Percentiles rank a stretch among this genome's conserved stretches.
These are phyloP conservation scores for Apiotrichum sp. DNA, from an alignment of 1,284 basidiomycete species.

Conservation along the genomic window DNA sequence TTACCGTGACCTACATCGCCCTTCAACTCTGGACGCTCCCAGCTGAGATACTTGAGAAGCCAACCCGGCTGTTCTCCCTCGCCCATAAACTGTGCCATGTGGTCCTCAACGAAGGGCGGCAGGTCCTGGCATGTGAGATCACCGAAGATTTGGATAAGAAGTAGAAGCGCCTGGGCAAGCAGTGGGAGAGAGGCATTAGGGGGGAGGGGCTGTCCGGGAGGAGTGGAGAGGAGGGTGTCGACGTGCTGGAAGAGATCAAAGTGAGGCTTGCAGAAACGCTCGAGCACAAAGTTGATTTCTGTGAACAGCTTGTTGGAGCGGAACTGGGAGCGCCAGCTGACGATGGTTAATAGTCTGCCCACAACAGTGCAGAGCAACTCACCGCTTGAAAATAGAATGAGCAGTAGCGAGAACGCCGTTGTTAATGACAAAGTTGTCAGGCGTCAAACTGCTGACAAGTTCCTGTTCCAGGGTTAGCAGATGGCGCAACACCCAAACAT, in stretches of 20 bases:
- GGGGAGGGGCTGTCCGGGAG: slow-evolving; percentile 36
- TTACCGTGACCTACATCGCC: slow-evolving; percentile 59
- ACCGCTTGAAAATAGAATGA: slow-evolving; percentile 84
- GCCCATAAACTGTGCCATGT: slow-evolving; percentile 72
- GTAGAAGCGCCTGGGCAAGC: slow-evolving; percentile 66
- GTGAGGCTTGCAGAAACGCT: slow-evolving; percentile 76
- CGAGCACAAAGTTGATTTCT: slow-evolving; percentile 87
- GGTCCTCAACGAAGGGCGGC: slow-evolving; percentile 89
- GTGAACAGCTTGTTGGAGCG: slow-evolving; percentile 77
- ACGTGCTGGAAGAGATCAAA: slow-evolving; percentile 67
- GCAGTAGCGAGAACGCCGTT: slow-evolving; percentile 86
- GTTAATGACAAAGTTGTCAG: slow-evolving; percentile 75
- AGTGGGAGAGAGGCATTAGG: slow-evolving; percentile 43
- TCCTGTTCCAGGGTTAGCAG: slow-evolving; percentile 53
- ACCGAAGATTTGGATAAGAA: slow-evolving; percentile 82
- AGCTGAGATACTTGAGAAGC: slow-evolving; percentile 71
- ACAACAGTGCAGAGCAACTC: slow-evolving; percentile 4
- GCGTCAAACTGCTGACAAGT: slow-evolving; percentile 71
- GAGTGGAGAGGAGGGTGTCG: slow-evolving; percentile 48
- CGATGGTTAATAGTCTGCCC: not conserved
- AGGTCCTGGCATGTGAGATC: slow-evolving; percentile 94
- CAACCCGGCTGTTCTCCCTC: slow-evolving; percentile 54
- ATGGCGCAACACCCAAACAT: not conserved
- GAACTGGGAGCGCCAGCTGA: slow-evolving; percentile 78
- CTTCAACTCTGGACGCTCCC: slow-evolving; percentile 64